Conservation (phyloP, 495 filamentous ascomycete genomes). For the Penicillium pulvis region DNA sequence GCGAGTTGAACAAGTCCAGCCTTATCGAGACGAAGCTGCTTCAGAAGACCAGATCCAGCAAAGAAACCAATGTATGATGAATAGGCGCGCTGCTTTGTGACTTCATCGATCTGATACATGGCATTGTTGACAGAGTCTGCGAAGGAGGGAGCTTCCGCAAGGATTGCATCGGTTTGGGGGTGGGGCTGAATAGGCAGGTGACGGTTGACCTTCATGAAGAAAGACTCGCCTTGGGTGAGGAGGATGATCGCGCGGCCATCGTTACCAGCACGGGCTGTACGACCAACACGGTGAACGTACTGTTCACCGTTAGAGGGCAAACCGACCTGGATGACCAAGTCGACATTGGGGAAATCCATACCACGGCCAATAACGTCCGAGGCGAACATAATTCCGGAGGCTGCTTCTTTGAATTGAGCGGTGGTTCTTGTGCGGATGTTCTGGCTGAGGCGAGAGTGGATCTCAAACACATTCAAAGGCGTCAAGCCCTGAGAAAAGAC, state of each 20-base stretch:
- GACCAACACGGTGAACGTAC: conserved; percentile 89
- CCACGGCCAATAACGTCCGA: conserved; percentile 72
- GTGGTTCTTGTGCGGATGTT: conserved; percentile 57
- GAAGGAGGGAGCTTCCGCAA: conserved; percentile 26
- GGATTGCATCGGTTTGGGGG: conserved; percentile 42
- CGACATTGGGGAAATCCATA: conserved; percentile 95
- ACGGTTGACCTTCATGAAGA: conserved; percentile 57
- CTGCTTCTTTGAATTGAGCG: conserved; percentile 59
- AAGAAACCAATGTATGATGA: conserved; percentile 56
- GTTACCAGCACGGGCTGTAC: conserved; percentile 64
- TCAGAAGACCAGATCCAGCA: conserved; percentile 42
- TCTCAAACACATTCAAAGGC: conserved; percentile 51
- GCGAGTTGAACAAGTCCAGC: conserved; percentile 47
- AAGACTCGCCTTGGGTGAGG: conserved; percentile 59
- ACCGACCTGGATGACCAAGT: conserved; percentile 85
- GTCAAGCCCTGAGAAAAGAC: conserved; percentile 49
- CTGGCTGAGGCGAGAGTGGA: conserved; percentile 65
- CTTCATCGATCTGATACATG: conserved; percentile 48
- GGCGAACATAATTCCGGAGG: conserved; percentile 60
- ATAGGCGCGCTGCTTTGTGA: conserved; percentile 56
- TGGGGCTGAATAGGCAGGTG: conserved; percentile 58
- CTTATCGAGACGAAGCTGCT: conserved; percentile 41
- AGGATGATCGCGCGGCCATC: conserved; percentile 69
- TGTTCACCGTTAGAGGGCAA: conserved; percentile 70
- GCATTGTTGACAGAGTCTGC: conserved; percentile 28